Evolutionary conservation across 305 asterid species (phyloP), one percentile per base, ranked within the genome.

Genomic region (Fraxinus sp.): DNA sequence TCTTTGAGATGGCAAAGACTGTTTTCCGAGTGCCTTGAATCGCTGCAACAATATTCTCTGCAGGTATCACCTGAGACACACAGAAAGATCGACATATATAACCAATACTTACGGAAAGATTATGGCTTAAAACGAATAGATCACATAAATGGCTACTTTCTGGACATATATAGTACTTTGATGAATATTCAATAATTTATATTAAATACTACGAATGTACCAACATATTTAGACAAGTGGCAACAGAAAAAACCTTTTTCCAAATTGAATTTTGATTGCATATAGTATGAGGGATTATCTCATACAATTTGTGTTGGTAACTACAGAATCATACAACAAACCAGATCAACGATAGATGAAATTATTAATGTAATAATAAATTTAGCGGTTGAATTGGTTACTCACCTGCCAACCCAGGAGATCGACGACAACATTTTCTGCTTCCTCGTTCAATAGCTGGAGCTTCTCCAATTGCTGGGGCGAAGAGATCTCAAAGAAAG

Each of bases 31-130:
- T 88, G 80, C 92, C 92, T 83, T 93, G 97, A 87, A 95, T 89
- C 74, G 92, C 93, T 70, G 97, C 97, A 85, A 91, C 96, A 46
- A 95, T 90, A 83, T 95, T 95, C 84, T 95, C 98, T 1, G 98
- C 97, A 82, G 97, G 96, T 83, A 95, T 95, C 79, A 92, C 97
- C 97, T 95, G 55, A 49, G 79, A 37, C 57, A 81, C 74, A 46
- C 75, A 73, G 18, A 35, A 57, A 76, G 46, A 59, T 75, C 46
- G 59, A 81, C 35, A 6, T 9, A 20, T 20, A 64, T 66, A 55
- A 75, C 77, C 7, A 20, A 62, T 64, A 64, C 73, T 13, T 28
- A 66, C 2, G 30, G 30, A 26, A 30, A 70, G 78, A 13, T 30
- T 32, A 39, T 11, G 39, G 52, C 66, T 33, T 11, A 5, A 8